phyloP scores from a whole-genome alignment of 768 basidiomycete genomes.

The Termitomyces sp. region DNA sequence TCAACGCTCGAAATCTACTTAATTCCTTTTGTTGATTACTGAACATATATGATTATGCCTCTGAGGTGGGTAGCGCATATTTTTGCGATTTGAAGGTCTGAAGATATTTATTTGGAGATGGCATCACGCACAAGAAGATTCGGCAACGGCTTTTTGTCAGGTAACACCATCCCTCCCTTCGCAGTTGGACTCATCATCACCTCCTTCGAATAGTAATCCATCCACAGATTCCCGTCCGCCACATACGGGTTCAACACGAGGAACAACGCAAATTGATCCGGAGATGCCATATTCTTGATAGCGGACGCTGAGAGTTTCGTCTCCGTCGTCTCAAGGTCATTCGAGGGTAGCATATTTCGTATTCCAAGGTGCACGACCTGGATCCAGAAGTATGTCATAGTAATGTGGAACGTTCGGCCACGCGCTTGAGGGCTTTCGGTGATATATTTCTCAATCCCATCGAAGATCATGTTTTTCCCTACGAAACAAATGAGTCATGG shows the following conservation, averaged over 20 bases:
- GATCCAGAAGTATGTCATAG: slow-evolving; percentile 53
- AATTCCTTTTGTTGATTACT: no score
- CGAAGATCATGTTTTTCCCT: slow-evolving; percentile 43
- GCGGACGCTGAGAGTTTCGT: not conserved
- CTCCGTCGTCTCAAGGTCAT: not conserved
- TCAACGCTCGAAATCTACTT: no score
- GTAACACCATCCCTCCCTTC: slow-evolving; percentile 37
- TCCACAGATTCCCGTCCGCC: slow-evolving; percentile 37
- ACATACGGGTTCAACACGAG: slow-evolving; percentile 38
- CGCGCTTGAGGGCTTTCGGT: slow-evolving; percentile 29
- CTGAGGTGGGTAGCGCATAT: no score
- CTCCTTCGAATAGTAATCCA: slow-evolving; percentile 40
- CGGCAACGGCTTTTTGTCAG: slow-evolving; percentile 40
- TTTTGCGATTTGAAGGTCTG: no score
- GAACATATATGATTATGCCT: no score
- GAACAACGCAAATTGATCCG: slow-evolving; percentile 32
- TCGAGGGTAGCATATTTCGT: slow-evolving; percentile 26
- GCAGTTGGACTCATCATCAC: slow-evolving; percentile 40
- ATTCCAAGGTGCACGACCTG: slow-evolving; percentile 47
- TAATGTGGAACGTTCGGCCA: slow-evolving; percentile 37
- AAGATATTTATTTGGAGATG: slow-evolving; percentile 3
- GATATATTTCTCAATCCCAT: slow-evolving; percentile 38
- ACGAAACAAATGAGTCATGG: not conserved
- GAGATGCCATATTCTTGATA: slow-evolving; percentile 7
- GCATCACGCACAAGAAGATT: slow-evolving; percentile 35